Base-by-base conservation (phyloP, 2,329 filamentous ascomycete genomes). In the Tolypocladium inflatum region DNA sequence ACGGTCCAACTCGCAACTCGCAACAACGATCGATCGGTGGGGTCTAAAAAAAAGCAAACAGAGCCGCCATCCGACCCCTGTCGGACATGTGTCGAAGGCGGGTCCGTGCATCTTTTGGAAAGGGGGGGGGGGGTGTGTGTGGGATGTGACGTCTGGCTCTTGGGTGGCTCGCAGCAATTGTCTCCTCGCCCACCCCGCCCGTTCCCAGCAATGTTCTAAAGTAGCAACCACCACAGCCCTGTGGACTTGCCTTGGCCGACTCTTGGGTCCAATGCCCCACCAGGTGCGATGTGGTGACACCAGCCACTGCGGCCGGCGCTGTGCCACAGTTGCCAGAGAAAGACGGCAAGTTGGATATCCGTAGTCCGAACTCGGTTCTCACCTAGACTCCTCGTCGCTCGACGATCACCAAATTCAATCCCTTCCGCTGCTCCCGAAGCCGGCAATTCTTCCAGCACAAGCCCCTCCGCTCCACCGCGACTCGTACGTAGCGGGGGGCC, bases 1-100 rank as follows among this genome's bases (percentile, higher is more conserved):
- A 45, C 5, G 43, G 21, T 45, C 19, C 19, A 42, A 11, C 41
- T 3, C 37, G 3, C 37, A 38, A 15, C 37, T 15, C 13, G 11
- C 37, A 38, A 38, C 37, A 38, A 38, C 13, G 35, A 37, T 37
- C 26, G 30, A 33, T 33, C 30, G 7, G 17, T 13, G 37, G 9
- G 52, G 33, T 8, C 19, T 51, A 17, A 50, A 35, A 23, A 23
- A 9, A 50, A 54, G 50, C 41, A 39, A 45, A 39, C 39, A 54
- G 54, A 45, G 33, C 30, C 45, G 26, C 54, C 45, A 54, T 39
- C 21, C 23, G 41, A 59, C 55, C 57, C 57, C 51, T 59, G 57
- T 52, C 59, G 56, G 48, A 58, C 59, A 60, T 60, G 59, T 58
- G 59, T 57, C 37, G 45, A 21, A 23, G 35, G 59, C 54, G 59